Evolutionary conservation across 805 yeast species (phyloP).

Genomic region (Candida michaelii): DNA sequence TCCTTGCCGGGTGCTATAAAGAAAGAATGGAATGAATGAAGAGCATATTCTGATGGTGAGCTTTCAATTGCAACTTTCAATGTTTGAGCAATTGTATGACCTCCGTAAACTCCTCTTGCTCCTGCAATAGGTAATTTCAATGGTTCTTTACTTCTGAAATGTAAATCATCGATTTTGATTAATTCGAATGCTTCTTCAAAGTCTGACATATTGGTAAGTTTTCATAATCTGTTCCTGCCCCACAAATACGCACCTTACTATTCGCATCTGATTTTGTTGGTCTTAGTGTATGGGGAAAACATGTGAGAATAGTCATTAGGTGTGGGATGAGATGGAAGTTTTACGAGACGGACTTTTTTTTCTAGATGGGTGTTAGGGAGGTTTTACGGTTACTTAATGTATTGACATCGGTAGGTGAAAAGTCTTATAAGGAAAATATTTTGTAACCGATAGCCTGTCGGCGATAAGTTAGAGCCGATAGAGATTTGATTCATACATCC

Average conservation of each 20-base stretch:
- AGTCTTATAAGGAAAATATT: no score
- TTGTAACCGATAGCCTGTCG: no score
- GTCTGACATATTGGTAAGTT: slow-evolving; percentile 5
- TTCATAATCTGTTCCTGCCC: slow-evolving; percentile 1
- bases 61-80: slow-evolving; percentile 58
- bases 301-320: no score
- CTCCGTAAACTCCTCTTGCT: slow-evolving; percentile 71
- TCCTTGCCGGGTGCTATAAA: slow-evolving; percentile 58
- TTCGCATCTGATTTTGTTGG: neutral
- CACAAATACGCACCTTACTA: slow-evolving; percentile 4
- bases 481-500: no score
- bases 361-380: no score
- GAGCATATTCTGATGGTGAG: slow-evolving; percentile 37
- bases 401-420: no score
- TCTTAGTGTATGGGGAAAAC: no score
- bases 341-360: no score
- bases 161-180: slow-evolving; percentile 21
- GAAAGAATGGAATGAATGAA: slow-evolving; percentile 62
- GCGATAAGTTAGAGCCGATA: no score
- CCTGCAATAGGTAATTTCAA: slow-evolving; percentile 37
- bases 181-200: slow-evolving; percentile 34
- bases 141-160: slow-evolving; percentile 35
- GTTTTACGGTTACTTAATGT: no score
- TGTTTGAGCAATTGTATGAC: slow-evolving; percentile 66
- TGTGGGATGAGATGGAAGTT: no score